These are phyloP conservation scores for Dioscorea alata DNA, from an alignment of 106 monocot species.

Conservation along the genomic window DNA sequence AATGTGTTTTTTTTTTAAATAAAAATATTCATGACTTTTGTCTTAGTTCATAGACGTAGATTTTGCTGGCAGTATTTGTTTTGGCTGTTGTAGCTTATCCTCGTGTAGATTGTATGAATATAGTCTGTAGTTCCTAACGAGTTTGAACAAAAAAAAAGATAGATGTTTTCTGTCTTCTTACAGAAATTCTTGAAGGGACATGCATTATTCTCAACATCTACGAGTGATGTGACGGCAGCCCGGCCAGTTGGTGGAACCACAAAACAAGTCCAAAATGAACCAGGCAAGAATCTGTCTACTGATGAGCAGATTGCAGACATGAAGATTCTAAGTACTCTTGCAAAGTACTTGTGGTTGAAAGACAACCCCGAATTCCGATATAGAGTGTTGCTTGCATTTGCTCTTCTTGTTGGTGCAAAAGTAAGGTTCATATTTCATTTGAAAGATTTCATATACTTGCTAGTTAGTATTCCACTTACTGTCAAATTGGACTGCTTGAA, in stretches of 20 bases:
- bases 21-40: no score
- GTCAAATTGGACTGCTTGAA: neutral
- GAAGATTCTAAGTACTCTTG: constrained; percentile 56
- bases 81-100: no score
- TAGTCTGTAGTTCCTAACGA: no score
- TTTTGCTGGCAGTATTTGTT: no score
- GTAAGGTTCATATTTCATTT: constrained; percentile 19
- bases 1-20: no score
- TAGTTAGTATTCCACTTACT: neutral
- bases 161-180: neutral
- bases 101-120: no score
- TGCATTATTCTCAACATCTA: constrained; percentile 67
- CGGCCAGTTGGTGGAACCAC: constrained; percentile 20
- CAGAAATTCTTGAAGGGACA: constrained; percentile 34
- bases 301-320: constrained; percentile 69
- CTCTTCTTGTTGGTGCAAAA: constrained; percentile 90
- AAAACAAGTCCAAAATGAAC: constrained; percentile 33
- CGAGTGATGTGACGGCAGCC: constrained; percentile 21
- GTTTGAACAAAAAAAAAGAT: no score
- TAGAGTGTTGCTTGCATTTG: constrained; percentile 58
- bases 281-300: constrained; percentile 23
- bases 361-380: constrained; percentile 78
- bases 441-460: neutral
- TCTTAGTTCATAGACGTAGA: no score
- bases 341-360: constrained; percentile 73